phyloP scores from a whole-genome alignment of 352 stramenopile species.

The Globisporangium ultimum region DNA sequence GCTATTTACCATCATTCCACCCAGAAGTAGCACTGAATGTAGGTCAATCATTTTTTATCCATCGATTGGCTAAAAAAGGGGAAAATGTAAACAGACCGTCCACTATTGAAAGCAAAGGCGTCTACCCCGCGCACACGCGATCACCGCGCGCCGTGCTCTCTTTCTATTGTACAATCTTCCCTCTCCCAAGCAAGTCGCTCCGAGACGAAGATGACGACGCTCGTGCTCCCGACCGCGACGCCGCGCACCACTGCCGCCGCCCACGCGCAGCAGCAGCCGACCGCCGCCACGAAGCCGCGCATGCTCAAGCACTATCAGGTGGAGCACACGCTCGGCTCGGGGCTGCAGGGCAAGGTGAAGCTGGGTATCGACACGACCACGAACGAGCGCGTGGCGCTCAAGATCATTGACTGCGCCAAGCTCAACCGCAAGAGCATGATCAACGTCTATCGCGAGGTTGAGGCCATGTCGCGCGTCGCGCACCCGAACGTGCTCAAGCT shows the following conservation, averaged over 20 bases:
- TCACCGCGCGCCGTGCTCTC: background rate
- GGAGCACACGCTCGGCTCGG: constrained; percentile 75
- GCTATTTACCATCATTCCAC: constrained; percentile 26
- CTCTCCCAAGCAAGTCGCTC: constrained; percentile 1
- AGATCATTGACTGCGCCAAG: constrained; percentile 86
- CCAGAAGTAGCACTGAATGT: constrained; percentile 17
- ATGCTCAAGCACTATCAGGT: constrained; percentile 79
- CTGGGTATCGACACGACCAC: constrained; percentile 79
- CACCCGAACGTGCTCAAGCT: constrained; percentile 84
- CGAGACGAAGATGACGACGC: constrained; percentile 10
- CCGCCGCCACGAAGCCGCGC: constrained; percentile 21
- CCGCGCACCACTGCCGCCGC: background rate
- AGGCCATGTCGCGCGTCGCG: constrained; percentile 84
- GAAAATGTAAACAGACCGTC: background rate
- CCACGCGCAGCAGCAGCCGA: constrained; percentile 4
- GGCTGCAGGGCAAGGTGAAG: constrained; percentile 87
- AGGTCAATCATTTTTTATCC: constrained; percentile 9
- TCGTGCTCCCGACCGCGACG: constrained; percentile 1
- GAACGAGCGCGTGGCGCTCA: constrained; percentile 84
- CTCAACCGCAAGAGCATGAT: constrained; percentile 79
- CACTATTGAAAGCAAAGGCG: background rate
- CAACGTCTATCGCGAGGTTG: constrained; percentile 88
- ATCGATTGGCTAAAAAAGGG: constrained; percentile 6
- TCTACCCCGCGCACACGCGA: background rate
- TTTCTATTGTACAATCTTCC: constrained; percentile 11